These are phyloP conservation scores for Apiotrichum akiyoshidainum DNA, from an alignment of 1,284 basidiomycete species.

Conservation along the genomic window DNA sequence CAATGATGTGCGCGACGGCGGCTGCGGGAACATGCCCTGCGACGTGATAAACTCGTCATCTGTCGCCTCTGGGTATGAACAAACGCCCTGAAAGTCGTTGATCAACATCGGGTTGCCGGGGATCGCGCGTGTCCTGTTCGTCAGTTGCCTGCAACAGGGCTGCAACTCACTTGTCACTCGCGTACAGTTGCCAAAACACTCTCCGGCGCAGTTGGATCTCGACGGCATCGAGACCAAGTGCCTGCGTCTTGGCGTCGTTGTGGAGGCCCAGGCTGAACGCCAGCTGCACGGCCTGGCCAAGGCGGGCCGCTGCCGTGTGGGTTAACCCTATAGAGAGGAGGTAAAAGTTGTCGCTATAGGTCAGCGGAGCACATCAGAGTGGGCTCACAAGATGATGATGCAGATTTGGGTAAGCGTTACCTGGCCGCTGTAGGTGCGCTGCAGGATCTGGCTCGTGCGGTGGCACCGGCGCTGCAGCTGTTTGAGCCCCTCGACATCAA, in stretches of 20 bases:
- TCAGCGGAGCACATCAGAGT: neutral
- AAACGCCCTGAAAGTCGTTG: slow-evolving; percentile 50
- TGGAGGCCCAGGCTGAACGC: slow-evolving; percentile 48
- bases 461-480: slow-evolving; percentile 46
- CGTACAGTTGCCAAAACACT: slow-evolving; percentile 50
- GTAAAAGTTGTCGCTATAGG: slow-evolving; percentile 47
- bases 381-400: slow-evolving; percentile 47
- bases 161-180: slow-evolving; percentile 38
- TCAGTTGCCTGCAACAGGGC: neutral
- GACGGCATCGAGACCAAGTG: slow-evolving; percentile 41
- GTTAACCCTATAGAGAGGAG: slow-evolving; percentile 44
- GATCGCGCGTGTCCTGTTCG: slow-evolving; percentile 45
- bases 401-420: slow-evolving; percentile 46
- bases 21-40: slow-evolving; percentile 49
- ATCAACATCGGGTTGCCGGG: slow-evolving; percentile 48
- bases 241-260: slow-evolving; percentile 40
- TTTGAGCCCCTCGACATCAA: slow-evolving; percentile 47
- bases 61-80: slow-evolving; percentile 41
- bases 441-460: slow-evolving; percentile 41
- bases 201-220: slow-evolving; percentile 46
- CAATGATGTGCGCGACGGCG: slow-evolving; percentile 35
- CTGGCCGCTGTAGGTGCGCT: slow-evolving; percentile 44
- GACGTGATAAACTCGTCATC: slow-evolving; percentile 51
- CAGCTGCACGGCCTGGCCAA: slow-evolving; percentile 48
- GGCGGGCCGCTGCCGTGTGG: slow-evolving; percentile 42